These are phyloP conservation scores for Aspergillus piperis DNA, from an alignment of 2,329 filamentous ascomycete species.

Conservation along the genomic window DNA sequence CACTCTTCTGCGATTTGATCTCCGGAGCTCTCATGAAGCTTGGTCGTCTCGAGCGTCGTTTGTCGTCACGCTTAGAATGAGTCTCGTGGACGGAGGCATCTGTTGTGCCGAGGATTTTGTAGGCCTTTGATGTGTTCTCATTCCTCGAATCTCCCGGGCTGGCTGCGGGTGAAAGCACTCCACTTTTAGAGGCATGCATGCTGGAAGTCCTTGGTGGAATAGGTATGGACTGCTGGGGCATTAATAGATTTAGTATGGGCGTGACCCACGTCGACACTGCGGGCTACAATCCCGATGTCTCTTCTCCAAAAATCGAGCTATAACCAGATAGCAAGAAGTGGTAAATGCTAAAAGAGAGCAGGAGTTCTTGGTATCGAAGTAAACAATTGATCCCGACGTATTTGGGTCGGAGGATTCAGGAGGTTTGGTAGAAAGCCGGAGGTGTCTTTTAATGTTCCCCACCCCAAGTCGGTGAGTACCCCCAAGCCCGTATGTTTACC, in stretches of 20 bases:
- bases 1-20: slow-evolving; percentile 31
- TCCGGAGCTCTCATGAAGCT: slow-evolving; percentile 46
- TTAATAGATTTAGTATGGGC: not conserved
- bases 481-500: not conserved
- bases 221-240: slow-evolving; percentile 16
- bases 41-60: slow-evolving; percentile 32
- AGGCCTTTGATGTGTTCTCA: slow-evolving; percentile 33
- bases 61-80: slow-evolving; percentile 25
- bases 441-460: slow-evolving; percentile 13
- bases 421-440: slow-evolving; percentile 5
- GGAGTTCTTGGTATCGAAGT: no score
- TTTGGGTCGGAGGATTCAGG: not conserved
- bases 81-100: slow-evolving; percentile 29
- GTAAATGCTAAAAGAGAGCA: no score
- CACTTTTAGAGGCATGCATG: slow-evolving; percentile 17
- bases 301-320: not conserved
- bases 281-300: not conserved
- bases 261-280: not conserved
- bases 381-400: not conserved
- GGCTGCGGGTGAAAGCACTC: slow-evolving; percentile 8
- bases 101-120: slow-evolving; percentile 34
- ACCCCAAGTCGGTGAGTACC: slow-evolving; percentile 16
- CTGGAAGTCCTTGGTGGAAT: slow-evolving; percentile 23
- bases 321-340: not conserved
- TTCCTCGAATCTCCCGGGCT: slow-evolving; percentile 21